phyloP scores from a whole-genome alignment of 306 rosid species.

The Senna siamea region DNA sequence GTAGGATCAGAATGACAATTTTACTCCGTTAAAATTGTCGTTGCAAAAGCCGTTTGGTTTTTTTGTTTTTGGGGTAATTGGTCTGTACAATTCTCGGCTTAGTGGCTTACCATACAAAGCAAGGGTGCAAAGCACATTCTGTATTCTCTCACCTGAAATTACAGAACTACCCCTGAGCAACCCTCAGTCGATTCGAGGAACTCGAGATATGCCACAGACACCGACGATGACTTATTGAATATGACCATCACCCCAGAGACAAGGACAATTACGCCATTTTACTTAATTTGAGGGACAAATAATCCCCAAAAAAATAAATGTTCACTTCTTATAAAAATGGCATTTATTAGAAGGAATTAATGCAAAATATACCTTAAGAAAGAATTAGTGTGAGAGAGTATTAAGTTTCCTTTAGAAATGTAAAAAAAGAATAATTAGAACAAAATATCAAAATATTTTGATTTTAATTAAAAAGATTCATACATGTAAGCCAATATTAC shows the following conservation, averaged over 20 bases:
- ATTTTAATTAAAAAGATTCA: too few species aligned
- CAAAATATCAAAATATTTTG: too few species aligned
- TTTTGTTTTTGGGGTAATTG: too few species aligned
- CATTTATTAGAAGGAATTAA: too few species aligned
- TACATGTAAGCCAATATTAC: too few species aligned
- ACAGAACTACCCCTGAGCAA: background rate
- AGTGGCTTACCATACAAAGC: background rate
- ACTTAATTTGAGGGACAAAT: background rate
- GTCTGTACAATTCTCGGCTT: background rate
- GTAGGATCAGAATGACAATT: constrained; percentile 41
- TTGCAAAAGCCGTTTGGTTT: background rate
- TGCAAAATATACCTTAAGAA: too few species aligned
- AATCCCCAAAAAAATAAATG: background rate
- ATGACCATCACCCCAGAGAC: background rate
- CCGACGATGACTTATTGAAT: background rate
- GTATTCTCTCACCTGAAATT: background rate
- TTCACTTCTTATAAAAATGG: too few species aligned
- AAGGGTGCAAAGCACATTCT: background rate
- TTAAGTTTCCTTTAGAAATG: too few species aligned
- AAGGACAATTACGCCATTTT: constrained; percentile 41
- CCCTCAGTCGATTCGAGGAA: background rate
- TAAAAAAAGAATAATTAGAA: too few species aligned
- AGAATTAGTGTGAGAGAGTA: too few species aligned
- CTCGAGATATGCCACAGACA: background rate
- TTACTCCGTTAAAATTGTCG: constrained; percentile 26